Evolutionary conservation across 23 red algal genomes (phyloP).

Genomic region (Gracilaria domingensis): DNA sequence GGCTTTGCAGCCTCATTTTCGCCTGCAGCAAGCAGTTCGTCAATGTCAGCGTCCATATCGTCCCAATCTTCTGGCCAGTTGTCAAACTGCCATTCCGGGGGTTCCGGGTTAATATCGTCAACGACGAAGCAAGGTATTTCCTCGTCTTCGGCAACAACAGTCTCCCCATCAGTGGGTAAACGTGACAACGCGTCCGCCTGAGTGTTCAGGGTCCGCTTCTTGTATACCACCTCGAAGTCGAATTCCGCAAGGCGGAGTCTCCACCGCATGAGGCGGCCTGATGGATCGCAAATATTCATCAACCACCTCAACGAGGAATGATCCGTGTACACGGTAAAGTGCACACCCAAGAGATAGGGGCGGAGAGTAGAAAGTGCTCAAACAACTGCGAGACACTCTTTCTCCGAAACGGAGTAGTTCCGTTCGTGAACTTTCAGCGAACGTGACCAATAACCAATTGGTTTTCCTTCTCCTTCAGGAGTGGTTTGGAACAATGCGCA

Average conservation of each 20-base stretch:
- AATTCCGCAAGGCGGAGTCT: slow-evolving; percentile 33
- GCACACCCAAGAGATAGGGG: no score
- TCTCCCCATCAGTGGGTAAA: neutral
- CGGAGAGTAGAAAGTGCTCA: no score
- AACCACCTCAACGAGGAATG: slow-evolving; percentile 16
- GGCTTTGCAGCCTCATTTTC: neutral
- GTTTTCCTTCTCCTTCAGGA: no score
- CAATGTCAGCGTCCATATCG: neutral
- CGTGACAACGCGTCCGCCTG: slow-evolving; percentile 6
- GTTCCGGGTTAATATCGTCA: neutral
- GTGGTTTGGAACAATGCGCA: no score
- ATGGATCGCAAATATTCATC: slow-evolving; percentile 17
- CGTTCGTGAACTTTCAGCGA: no score
- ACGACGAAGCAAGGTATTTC: neutral
- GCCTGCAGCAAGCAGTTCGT: slow-evolving; percentile 4
- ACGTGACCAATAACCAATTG: no score
- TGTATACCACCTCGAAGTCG: slow-evolving; percentile 46
- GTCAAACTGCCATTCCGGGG: neutral
- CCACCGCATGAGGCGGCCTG: slow-evolving; percentile 35
- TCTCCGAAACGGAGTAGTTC: no score
- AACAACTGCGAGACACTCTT: no score
- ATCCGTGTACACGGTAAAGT: no score
- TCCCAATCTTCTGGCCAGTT: neutral
- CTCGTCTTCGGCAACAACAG: neutral
- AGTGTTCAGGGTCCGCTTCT: slow-evolving; percentile 5